These are phyloP conservation scores for Coniochaeta sp. DNA, from an alignment of 2,329 filamentous ascomycete species.

Conservation along the genomic window DNA sequence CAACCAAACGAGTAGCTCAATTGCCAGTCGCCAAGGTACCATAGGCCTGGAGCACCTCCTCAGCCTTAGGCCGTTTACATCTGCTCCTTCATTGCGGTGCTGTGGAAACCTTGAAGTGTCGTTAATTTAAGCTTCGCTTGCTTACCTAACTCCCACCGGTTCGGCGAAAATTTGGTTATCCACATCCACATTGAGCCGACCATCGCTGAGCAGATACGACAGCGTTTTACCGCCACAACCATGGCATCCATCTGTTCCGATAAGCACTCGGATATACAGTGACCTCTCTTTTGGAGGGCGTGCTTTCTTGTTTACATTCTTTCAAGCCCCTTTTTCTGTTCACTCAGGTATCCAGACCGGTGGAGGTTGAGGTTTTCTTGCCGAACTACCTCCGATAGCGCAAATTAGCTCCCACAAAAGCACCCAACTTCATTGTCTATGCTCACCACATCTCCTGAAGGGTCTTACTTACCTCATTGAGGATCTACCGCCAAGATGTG, in stretches of 20 bases:
- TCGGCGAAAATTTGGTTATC: neutral
- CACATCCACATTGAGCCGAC: neutral
- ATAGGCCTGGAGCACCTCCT: no score
- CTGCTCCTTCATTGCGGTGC: no score
- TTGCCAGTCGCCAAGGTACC: no score
- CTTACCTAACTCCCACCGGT: neutral
- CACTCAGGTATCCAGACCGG: no score
- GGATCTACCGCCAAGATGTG: slow-evolving; percentile 36
- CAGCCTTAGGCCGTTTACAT: no score
- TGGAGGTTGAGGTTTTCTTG: no score
- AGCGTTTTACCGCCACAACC: neutral
- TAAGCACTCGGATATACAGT: neutral
- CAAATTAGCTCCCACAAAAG: no score
- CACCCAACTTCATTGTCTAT: no score
- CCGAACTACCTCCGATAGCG: no score
- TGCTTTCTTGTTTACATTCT: neutral
- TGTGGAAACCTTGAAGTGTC: neutral
- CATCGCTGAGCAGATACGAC: neutral
- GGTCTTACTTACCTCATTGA: neutral
- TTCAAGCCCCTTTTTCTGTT: neutral
- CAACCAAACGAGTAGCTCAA: no score
- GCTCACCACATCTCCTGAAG: no score
- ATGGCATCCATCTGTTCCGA: neutral
- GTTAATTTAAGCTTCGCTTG: neutral
- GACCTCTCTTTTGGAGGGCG: neutral